Base-by-base conservation (phyloP, 805 yeast species). In the Sungouiella thailandica region DNA sequence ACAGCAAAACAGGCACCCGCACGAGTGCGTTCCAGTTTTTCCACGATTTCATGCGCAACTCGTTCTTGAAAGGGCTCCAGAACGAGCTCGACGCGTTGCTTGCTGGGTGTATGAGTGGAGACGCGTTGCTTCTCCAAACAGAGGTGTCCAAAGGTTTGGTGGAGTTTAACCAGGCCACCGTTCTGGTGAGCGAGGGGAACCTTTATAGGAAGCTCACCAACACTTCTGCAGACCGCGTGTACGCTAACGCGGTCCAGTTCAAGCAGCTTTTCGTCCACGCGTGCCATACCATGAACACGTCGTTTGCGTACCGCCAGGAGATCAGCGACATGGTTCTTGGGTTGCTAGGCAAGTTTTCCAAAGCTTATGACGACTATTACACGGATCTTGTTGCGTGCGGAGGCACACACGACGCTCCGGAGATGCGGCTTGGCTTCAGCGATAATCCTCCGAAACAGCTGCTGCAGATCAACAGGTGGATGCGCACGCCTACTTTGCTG, bases 11-110 rank as follows among this genome's bases (percentile, higher is more conserved):
- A n/a, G 34, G 26, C 12, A 12, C 33, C 4, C 36, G 39, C 28
- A 42, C 43, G 29, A 33, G 47, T 1, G 53, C 65, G 1, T 41
- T 66, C 15, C 48, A 48, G 6, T 81, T 85, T 52, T 78, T 85
- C 53, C 68, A 70, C 18, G 66, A 68, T 4, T 83, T 82, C 45
- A 78, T 89, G 86, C 67, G 65, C 28, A 58, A 62, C 7, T 70
- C 76, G 4, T 87, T 82, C 47, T 64, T 83, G 29, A 78, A 87
- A 1, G 75, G 76, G 27, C 63, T 88, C 11, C 77, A 77, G 30
- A 71, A 68, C 23, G 72, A 79, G 1, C 59, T 87, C 14, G 61
- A 69, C 20, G 49, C 57, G 23, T 68, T 76, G 10, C 82, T 83
- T 48, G 69, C 70, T 7, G 70, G 65, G 13, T 47, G 49, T 23